Conservation (phyloP, 78 protist species). For the Neovahlkampfia damariscottae region DNA sequence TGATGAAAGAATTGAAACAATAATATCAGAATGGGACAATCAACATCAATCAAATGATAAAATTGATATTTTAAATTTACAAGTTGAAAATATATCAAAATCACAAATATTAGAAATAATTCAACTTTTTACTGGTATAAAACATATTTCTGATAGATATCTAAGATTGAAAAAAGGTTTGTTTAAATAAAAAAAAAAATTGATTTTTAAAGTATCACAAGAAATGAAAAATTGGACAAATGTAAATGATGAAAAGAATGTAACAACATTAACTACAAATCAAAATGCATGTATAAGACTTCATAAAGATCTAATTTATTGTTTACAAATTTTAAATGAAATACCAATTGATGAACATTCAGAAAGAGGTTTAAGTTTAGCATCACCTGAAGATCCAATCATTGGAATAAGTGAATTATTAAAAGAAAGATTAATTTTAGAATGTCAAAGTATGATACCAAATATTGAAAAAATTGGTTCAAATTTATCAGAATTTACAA, state of each 20-base stretch:
- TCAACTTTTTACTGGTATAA: not conserved
- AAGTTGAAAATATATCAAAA: not conserved
- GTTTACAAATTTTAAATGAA: not conserved
- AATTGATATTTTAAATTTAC: not conserved
- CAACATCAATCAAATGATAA: not conserved
- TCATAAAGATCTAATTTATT: not conserved
- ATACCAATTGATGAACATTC: not conserved
- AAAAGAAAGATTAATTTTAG: not conserved
- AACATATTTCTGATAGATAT: not conserved
- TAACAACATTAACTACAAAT: not conserved
- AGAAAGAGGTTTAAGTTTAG: not conserved
- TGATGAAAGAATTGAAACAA: not conserved
- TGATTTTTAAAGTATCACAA: not conserved
- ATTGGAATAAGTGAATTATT: not conserved
- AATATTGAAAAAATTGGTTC: not conserved
- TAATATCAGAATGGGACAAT: not conserved
- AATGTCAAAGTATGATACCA: not conserved
- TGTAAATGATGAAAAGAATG: not conserved
- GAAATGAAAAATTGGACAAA: not conserved
- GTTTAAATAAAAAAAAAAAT: not conserved
- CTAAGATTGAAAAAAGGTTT: not conserved
- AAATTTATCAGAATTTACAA: not conserved
- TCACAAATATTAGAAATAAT: not conserved
- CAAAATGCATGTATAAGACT: not conserved
- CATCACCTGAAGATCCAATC: not conserved